Conservation (phyloP, 2,329 filamentous ascomycete species). For the Sclerotinia glacialis region DNA sequence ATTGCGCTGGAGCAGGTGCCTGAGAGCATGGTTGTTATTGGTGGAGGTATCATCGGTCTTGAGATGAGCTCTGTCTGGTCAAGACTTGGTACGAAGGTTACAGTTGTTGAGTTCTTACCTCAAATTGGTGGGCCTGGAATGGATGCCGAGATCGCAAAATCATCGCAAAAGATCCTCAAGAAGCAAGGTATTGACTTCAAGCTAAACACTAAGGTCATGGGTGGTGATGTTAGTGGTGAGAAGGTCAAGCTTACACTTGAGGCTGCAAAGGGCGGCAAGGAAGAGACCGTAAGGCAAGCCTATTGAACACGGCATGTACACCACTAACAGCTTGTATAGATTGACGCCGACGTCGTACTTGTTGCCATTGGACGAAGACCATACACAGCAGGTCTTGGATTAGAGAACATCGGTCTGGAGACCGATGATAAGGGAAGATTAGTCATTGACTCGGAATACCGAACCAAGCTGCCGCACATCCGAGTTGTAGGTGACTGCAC, state of each 20-base stretch:
- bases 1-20: slow-evolving; percentile 86
- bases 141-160: slow-evolving; percentile 91
- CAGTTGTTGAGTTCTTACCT: slow-evolving; percentile 91
- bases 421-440: slow-evolving; percentile 90
- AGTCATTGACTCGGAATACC: slow-evolving; percentile 97
- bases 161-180: slow-evolving; percentile 83
- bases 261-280: slow-evolving; percentile 93
- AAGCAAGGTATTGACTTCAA: slow-evolving; percentile 99
- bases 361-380: slow-evolving; percentile 95
- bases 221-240: slow-evolving; percentile 76
- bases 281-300: slow-evolving; percentile 67
- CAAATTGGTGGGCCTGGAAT: slow-evolving; percentile 98
- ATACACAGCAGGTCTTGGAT: slow-evolving; percentile 85
- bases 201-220: slow-evolving; percentile 90
- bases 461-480: slow-evolving; percentile 96
- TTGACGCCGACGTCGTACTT: slow-evolving; percentile 92
- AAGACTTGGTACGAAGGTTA: slow-evolving; percentile 87
- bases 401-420: slow-evolving; percentile 92
- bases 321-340: slow-evolving; percentile 46
- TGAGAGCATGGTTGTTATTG: slow-evolving; percentile 95
- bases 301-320: slow-evolving; percentile 7
- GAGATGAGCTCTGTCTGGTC: slow-evolving; percentile 99
- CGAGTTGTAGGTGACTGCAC: slow-evolving; percentile 94
- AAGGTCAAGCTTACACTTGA: slow-evolving; percentile 81
- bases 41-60: slow-evolving; percentile 96